Percentiles rank a stretch among this genome's conserved stretches.
phyloP scores from a whole-genome alignment of 148 eudicot genomes.

The Rhododendron ovatum region DNA sequence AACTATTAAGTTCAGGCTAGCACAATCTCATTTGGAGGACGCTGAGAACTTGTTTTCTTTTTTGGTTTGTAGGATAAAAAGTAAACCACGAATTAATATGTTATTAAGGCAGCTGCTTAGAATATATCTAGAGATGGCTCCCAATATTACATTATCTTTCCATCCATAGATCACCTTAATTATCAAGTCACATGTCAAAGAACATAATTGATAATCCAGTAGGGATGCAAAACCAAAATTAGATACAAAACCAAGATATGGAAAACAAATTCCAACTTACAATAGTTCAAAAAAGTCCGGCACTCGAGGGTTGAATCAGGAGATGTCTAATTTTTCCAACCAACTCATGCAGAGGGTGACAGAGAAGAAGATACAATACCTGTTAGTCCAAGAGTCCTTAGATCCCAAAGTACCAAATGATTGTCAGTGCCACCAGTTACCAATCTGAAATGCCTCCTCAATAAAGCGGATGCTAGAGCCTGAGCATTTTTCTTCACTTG shows the following conservation, averaged over 20 bases:
- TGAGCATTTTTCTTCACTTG: slow-evolving; percentile 94
- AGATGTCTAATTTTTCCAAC: background rate
- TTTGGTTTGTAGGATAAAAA: background rate
- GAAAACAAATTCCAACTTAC: background rate
- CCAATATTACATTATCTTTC: background rate
- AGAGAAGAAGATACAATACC: slow-evolving; percentile 31
- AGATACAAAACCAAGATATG: background rate
- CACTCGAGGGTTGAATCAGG: background rate
- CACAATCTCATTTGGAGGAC: background rate
- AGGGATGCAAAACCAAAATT: background rate
- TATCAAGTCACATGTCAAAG: background rate
- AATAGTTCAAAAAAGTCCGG: background rate
- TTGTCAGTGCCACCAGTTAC: slow-evolving; percentile 99
- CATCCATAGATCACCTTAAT: background rate
- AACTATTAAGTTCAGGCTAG: background rate
- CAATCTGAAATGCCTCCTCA: slow-evolving; percentile 64
- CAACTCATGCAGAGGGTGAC: background rate
- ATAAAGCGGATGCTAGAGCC: slow-evolving; percentile 63
- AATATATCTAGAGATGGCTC: background rate
- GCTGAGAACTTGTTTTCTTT: background rate
- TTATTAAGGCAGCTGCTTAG: background rate
- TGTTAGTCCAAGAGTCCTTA: slow-evolving; percentile 76
- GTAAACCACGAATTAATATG: background rate
- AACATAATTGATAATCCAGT: background rate
- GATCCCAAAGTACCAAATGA: slow-evolving; percentile 93